These are phyloP conservation scores for Dipsacomyces acuminosporus DNA, from an alignment of 371 early-diverging fungal species.

Conservation along the genomic window DNA sequence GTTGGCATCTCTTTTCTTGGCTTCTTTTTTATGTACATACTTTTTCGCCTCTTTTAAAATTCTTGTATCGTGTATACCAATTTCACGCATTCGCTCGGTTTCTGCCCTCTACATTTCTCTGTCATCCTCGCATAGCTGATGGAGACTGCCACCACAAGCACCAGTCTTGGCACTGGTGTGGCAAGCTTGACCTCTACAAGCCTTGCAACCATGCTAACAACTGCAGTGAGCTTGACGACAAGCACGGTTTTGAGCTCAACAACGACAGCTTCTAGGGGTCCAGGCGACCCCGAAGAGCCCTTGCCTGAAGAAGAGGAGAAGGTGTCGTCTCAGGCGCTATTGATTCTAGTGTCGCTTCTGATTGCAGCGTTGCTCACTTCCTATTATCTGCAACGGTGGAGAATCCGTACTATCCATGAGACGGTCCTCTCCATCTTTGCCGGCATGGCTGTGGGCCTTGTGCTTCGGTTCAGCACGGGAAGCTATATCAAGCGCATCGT, in stretches of 20 bases:
- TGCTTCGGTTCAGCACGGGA: slow-evolving; percentile 69
- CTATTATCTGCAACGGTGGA: slow-evolving; percentile 73
- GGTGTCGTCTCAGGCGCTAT: slow-evolving; percentile 76
- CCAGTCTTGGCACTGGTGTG: too few species aligned
- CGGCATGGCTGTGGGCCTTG: slow-evolving; percentile 82
- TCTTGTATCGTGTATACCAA: too few species aligned
- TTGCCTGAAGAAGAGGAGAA: slow-evolving; percentile 63
- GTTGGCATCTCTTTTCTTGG: too few species aligned
- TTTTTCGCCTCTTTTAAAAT: too few species aligned
- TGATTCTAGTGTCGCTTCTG: slow-evolving; percentile 62
- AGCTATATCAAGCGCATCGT: slow-evolving; percentile 75
- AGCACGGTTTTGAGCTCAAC: neutral
- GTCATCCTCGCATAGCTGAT: too few species aligned
- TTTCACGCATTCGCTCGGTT: too few species aligned
- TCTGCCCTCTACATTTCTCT: too few species aligned
- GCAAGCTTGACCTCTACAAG: too few species aligned
- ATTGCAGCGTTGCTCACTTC: slow-evolving; percentile 73
- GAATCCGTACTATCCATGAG: slow-evolving; percentile 86
- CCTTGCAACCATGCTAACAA: too few species aligned
- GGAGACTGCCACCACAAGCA: too few species aligned
- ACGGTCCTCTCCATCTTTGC: slow-evolving; percentile 88
- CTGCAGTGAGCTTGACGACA: neutral
- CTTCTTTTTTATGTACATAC: too few species aligned
- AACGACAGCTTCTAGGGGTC: neutral
- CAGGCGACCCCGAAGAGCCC: slow-evolving; percentile 22